phyloP scores from a whole-genome alignment of 2,329 filamentous ascomycete genomes.

The Clonostachys sp. region DNA sequence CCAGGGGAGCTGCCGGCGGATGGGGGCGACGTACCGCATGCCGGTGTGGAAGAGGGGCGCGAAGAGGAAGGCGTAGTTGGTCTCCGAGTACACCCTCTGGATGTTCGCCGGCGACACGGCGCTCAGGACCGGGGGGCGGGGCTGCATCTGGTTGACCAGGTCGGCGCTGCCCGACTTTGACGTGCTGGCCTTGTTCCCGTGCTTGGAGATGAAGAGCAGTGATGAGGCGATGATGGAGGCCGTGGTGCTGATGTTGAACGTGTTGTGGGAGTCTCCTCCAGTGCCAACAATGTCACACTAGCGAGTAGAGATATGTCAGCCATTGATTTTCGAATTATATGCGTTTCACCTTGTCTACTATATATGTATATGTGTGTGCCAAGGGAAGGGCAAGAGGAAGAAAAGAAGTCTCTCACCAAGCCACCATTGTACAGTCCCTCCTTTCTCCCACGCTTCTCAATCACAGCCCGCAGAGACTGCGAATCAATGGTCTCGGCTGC shows the following conservation, averaged over 20 bases:
- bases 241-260: conserved; percentile 97
- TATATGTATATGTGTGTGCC: neutral
- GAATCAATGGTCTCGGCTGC: conserved; percentile 72
- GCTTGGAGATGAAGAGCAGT: conserved; percentile 82
- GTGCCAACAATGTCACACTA: conserved; percentile 93
- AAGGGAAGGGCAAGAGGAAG: neutral
- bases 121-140: conserved; percentile 67
- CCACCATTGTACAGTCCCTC: conserved; percentile 79
- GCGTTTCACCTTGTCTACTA: neutral
- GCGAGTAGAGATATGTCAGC: neutral
- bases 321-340: no score
- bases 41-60: conserved; percentile 95
- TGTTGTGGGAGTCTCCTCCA: conserved; percentile 93
- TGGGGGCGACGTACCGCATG: conserved; percentile 82
- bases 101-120: conserved; percentile 72
- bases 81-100: conserved; percentile 65
- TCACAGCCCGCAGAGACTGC: conserved; percentile 51
- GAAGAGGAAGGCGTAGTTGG: conserved; percentile 94
- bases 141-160: conserved; percentile 72
- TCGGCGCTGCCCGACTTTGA: conserved; percentile 95
- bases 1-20: conserved; percentile 85
- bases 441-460: conserved; percentile 54
- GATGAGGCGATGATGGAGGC: conserved; percentile 88
- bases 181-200: conserved; percentile 92
- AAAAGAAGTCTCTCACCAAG: conserved; percentile 53